Conservation (phyloP, 768 basidiomycete species). For the Collybia nuda region DNA sequence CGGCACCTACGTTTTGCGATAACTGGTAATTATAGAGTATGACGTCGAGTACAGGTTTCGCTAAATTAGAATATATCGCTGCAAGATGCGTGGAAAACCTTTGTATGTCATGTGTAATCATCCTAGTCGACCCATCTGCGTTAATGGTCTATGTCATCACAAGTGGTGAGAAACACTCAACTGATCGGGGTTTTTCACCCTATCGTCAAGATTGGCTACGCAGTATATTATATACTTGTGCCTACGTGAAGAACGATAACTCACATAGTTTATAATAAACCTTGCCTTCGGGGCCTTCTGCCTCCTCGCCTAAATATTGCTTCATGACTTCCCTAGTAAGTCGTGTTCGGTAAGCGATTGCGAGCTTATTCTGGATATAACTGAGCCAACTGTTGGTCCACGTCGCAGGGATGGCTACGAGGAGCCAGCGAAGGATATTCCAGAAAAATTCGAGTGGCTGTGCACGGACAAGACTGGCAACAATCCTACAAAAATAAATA, state of each 20-base stretch:
- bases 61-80: slow-evolving; percentile 91
- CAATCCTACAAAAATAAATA: slow-evolving; percentile 60
- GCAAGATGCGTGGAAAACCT: slow-evolving; percentile 89
- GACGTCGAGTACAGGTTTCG: slow-evolving; percentile 90
- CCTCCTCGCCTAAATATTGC: slow-evolving; percentile 78
- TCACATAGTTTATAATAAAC: slow-evolving; percentile 91
- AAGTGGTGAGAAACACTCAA: slow-evolving; percentile 28
- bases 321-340: slow-evolving; percentile 81
- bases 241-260: slow-evolving; percentile 18
- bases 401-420: slow-evolving; percentile 91
- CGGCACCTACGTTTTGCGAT: slow-evolving; percentile 91
- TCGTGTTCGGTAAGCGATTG: slow-evolving; percentile 84
- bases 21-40: slow-evolving; percentile 96
- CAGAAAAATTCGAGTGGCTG: slow-evolving; percentile 74
- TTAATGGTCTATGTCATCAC: too few species aligned
- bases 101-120: slow-evolving; percentile 96
- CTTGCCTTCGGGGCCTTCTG: slow-evolving; percentile 68
- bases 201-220: slow-evolving; percentile 88
- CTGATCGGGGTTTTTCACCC: slow-evolving; percentile 97
- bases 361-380: slow-evolving; percentile 91
- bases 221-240: neutral
- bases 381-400: slow-evolving; percentile 93
- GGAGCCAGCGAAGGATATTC: slow-evolving; percentile 87
- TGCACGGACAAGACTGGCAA: slow-evolving; percentile 90
- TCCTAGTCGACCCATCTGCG: slow-evolving; percentile 40